A percentile compares a stretch with the other conserved stretches of the same genome.
phyloP scores from a whole-genome alignment of 1,284 basidiomycete species.

The Cutaneotrichosporon curvatum region DNA sequence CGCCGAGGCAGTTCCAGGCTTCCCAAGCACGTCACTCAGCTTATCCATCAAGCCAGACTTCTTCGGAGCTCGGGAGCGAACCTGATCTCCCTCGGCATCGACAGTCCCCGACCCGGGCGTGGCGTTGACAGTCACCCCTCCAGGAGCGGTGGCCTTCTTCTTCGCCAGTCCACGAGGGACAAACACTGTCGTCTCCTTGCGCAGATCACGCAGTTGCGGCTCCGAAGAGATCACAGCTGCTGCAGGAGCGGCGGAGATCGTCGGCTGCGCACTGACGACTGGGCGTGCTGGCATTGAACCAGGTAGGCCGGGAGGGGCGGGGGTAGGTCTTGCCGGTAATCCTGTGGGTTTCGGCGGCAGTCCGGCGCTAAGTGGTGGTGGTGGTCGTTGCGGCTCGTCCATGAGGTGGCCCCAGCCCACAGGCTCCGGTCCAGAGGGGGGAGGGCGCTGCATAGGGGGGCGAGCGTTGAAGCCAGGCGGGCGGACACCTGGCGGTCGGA shows the following conservation, averaged over 20 bases:
- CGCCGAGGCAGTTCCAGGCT: background rate
- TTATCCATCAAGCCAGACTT: conserved; percentile 36
- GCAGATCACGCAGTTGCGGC: conserved; percentile 78
- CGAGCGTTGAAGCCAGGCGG: background rate
- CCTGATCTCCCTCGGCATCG: conserved; percentile 36
- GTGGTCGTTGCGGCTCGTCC: background rate
- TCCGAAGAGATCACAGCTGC: conserved; percentile 68
- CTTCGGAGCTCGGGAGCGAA: conserved; percentile 13
- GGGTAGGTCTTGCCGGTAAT: conserved; percentile 3
- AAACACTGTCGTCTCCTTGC: conserved; percentile 84
- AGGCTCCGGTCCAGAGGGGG: background rate
- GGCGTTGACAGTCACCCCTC: conserved; percentile 29
- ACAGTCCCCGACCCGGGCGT: conserved; percentile 35
- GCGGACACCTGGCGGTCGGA: background rate
- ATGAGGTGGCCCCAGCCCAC: conserved; percentile 11
- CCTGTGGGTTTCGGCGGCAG: background rate
- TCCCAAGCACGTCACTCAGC: conserved; percentile 32
- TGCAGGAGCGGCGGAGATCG: conserved; percentile 16
- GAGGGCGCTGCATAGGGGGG: background rate
- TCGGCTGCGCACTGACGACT: conserved; percentile 3
- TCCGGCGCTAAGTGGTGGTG: background rate
- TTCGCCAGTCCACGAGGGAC: conserved; percentile 55
- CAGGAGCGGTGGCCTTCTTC: conserved; percentile 6
- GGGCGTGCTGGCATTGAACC: background rate
- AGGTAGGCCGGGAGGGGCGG: conserved; percentile 1